Base-by-base conservation (phyloP, 2,329 filamentous ascomycete species). In the Colletotrichum graminicola region DNA sequence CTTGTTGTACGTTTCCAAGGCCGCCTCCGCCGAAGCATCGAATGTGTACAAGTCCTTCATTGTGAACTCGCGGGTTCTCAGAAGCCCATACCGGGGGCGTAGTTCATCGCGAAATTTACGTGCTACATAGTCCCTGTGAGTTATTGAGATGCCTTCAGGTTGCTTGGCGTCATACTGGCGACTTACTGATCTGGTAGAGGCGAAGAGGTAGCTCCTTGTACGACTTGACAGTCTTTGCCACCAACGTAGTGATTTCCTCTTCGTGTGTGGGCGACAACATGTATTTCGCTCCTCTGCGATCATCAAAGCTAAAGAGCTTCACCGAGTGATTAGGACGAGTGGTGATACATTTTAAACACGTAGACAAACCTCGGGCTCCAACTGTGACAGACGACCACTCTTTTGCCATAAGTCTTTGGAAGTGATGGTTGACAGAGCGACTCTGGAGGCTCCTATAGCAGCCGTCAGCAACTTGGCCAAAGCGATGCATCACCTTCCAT, bases 21-120 rank as follows among this genome's bases (percentile, higher is more conserved):
- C 95, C n/a, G 88, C 83, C 34, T 88, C 82, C 0, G 85, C 79
- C 5, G 87, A 91, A 45, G 87, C 83, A 78, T 99, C 96, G 78
- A 99, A 99, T 0, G 95, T 98, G 80, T 99, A 99, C 1, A 99
- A 87, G 80, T 99, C 96, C 81, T 99, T 99, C 96, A 99, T 99
- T 75, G 94, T 83, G 77, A 99, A 99, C 78, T 99, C 96, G 73
- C 94, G 91, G 0, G 94, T 93, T 12, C 96, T 91, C 11, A 99
- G 85, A 2, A 99, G 85, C 16, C 96, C 96, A 76, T 97, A 93
- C 41, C 96, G 89, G 26, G 96, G 96, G 34, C 96, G 89, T 67
- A 92, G 88, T 81, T 99, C 96, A 82, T 99, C 96, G 60, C 96
- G 90, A 78, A 98, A 99, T 81, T 99, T 99, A 57, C 95, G 89